Evolutionary conservation across 2,329 filamentous ascomycete genomes (phyloP).

Genomic region (Monilinia aucupariae): DNA sequence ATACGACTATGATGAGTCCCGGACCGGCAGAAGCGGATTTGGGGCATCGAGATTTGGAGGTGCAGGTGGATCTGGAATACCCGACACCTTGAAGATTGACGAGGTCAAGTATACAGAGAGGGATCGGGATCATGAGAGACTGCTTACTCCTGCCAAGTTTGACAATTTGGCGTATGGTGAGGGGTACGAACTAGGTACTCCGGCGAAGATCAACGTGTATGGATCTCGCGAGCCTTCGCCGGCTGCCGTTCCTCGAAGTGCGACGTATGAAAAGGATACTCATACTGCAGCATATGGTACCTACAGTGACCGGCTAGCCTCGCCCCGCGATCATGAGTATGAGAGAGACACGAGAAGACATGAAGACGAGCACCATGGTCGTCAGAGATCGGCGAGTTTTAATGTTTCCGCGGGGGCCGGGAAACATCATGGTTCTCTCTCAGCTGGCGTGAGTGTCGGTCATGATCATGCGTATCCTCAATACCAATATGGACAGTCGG

Average conservation of each 20-base stretch:
- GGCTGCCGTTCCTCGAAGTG: conserved; percentile 3
- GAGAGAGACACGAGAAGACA: conserved; percentile 21
- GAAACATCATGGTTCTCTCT: conserved; percentile 23
- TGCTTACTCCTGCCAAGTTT: conserved; percentile 1
- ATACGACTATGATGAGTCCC: conserved; percentile 16
- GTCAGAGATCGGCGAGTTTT: conserved; percentile 28
- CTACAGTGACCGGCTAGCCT: neutral
- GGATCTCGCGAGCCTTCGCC: conserved; percentile 6
- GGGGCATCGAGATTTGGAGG: conserved; percentile 1
- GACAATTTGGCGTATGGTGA: conserved; percentile 12
- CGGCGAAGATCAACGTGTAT: conserved; percentile 13
- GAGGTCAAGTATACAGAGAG: conserved; percentile 7
- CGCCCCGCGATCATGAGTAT: conserved; percentile 14
- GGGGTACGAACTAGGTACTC: conserved; percentile 8
- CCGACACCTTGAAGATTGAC: conserved; percentile 13
- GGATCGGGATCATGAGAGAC: conserved; percentile 9
- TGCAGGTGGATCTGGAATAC: conserved; percentile 18
- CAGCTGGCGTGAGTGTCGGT: conserved; percentile 25
- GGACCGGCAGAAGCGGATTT: neutral
- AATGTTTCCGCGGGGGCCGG: conserved; percentile 25
- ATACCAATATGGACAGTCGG: conserved; percentile 39
- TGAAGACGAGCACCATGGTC: conserved; percentile 22
- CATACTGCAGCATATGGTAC: conserved; percentile 1
- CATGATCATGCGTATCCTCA: conserved; percentile 23
- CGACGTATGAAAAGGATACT: neutral